Conservation (phyloP, 148 eudicot species). For the Rhododendron molle region DNA sequence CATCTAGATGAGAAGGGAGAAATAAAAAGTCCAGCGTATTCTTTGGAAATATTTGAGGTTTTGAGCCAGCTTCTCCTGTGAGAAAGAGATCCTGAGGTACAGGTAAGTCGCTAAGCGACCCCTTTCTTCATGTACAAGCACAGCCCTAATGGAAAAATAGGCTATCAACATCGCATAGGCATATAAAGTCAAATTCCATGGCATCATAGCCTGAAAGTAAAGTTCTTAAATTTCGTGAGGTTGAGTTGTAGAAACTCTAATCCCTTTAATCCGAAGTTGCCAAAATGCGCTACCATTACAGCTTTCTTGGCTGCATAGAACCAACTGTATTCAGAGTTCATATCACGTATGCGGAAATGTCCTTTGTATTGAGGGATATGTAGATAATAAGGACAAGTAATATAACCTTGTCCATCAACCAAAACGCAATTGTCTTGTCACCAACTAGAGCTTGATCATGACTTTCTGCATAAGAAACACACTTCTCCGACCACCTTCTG, state of each 20-base stretch:
- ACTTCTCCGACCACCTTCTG: conserved; percentile 93
- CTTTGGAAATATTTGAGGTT: not conserved
- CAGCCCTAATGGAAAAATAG: not conserved
- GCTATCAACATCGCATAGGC: not conserved
- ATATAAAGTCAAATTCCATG: not conserved
- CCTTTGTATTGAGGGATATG: not conserved
- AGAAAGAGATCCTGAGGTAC: not conserved
- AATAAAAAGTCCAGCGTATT: not conserved
- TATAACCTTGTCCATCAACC: conserved; percentile 98
- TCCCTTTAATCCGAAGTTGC: not conserved
- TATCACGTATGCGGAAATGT: not conserved
- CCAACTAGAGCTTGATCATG: conserved; percentile 99
- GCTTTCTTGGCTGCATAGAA: not conserved
- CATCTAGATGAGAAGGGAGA: not conserved
- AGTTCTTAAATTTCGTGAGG: not conserved
- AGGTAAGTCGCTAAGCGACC: not conserved
- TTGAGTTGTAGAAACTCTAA: not conserved
- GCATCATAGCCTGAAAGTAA: not conserved
- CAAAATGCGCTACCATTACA: not conserved
- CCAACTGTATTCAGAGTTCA: not conserved
- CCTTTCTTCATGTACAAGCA: not conserved
- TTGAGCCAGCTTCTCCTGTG: not conserved
- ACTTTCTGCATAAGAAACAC: conserved; percentile 94
- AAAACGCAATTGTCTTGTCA: conserved; percentile 97
- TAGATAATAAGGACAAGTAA: not conserved